phyloP scores from a whole-genome alignment of 108 stramenopile species.

The Stephanodiscus triporus region DNA sequence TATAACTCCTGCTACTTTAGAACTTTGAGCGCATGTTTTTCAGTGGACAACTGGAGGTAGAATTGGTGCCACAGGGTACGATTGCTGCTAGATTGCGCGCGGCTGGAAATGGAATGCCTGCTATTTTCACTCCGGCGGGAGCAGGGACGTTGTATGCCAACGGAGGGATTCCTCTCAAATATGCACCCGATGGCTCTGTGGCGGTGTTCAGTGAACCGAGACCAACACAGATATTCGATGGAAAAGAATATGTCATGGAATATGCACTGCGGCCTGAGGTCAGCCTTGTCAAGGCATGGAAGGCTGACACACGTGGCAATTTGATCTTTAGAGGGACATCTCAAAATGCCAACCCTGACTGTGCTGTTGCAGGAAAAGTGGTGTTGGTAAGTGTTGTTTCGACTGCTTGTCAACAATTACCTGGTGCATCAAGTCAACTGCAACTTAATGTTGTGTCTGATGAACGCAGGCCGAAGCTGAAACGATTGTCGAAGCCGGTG shows the following conservation, averaged over 20 bases:
- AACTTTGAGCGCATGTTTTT: constrained; percentile 87
- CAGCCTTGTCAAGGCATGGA: constrained; percentile 85
- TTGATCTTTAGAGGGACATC: constrained; percentile 90
- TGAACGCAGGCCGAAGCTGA: constrained; percentile 80
- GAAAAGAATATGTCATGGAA: constrained; percentile 91
- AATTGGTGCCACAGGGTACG: constrained; percentile 91
- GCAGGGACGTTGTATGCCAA: constrained; percentile 83
- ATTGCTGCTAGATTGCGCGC: constrained; percentile 85
- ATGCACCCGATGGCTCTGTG: constrained; percentile 75
- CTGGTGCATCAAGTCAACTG: neutral
- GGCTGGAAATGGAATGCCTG: constrained; percentile 90
- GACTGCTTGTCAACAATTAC: neutral
- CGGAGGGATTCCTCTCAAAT: constrained; percentile 92
- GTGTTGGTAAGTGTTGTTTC: constrained; percentile 48
- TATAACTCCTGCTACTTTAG: constrained; percentile 1
- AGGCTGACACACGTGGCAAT: constrained; percentile 93
- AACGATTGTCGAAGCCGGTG: constrained; percentile 87
- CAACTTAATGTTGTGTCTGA: neutral
- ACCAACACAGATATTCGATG: constrained; percentile 77
- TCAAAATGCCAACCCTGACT: constrained; percentile 91
- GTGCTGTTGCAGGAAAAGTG: constrained; percentile 87
- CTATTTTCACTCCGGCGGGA: constrained; percentile 93
- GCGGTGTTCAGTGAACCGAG: constrained; percentile 56
- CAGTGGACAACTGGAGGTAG: constrained; percentile 84
- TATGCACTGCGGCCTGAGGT: constrained; percentile 81